Evolutionary conservation across 805 yeast genomes (phyloP), one percentile per base, ranked within the genome.

Genomic region (Saccharomycopsis sp.): DNA sequence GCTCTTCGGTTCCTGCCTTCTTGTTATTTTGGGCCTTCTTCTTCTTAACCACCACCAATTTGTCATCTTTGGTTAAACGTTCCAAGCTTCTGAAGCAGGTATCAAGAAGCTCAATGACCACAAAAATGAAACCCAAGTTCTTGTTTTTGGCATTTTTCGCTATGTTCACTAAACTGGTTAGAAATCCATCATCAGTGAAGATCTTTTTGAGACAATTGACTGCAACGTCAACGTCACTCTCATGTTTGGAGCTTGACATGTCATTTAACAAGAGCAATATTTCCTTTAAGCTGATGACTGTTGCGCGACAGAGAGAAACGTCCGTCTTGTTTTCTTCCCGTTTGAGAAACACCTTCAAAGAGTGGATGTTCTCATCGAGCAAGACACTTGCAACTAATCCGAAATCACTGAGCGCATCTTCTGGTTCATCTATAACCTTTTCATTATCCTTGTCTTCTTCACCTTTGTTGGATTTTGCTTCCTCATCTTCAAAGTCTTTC

Each of bases 151-250:
- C 72, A 50, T 76, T 73, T 27, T 71, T 71, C 3, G 86, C 68
- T 53, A 73, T 76, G 21, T 67, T 65, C 49, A 84, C 89, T 41
- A 89, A 68, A 25, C 78, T 71, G 51, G 76, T 82, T 32, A 88
- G 58, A 2, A 81, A 71, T 17, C 63, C 68, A 38, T 75, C 77
- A 39, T 76, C 79, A 43, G 80, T 73, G 51, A 89, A 86, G n/a
- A 89, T 61, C 33, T 77, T 70, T 34, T 84, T 63, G 15, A 77
- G 68, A 43, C 81, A 72, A 17, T 75, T 77, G 22, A 71, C 73
- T 0, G 87, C 65, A 23, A 69, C 58, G 29, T 70, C 73, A 15
- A 66, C 67, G 45, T 67, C 66, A 22, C 73, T 79, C 2, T 63
- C 70, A 2, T 57, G 56, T 2, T 59, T 46, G 3, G 66, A 58